Evolutionary conservation across 371 early-diverging fungal species (phyloP), one percentile per base, ranked within the genome.

Genomic region (Mortierella sp.): DNA sequence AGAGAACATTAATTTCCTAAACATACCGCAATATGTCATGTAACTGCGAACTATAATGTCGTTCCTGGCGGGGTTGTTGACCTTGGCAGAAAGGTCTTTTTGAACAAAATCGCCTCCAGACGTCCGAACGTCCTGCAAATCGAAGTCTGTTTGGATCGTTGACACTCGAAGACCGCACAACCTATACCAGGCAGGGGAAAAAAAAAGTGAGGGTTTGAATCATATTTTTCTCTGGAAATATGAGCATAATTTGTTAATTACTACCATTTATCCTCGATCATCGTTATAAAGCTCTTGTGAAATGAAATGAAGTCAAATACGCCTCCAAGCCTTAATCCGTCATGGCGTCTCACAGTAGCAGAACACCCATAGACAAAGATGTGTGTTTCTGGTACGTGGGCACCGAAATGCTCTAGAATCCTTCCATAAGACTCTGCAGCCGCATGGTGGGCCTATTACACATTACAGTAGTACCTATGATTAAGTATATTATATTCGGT

Each of bases 301-400:
- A 89, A 98, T 0, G 91, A 89, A 53, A 98, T 88, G 22, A 93
- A 65, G 36, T 96, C 93, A 79, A 97, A 98, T 3, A 91, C 88
- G 1, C 70, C 77, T 5, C 72, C 71, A 6, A 98, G 85, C 28
- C 85, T 86, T 16, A 94, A 53, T 1, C 96, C 96, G 73, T 98
- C 98, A 76, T 94, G 92, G 16, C 98, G 87, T 32, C 91, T 82
- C 13, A 96, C 88, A 0, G 98, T 97, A 0, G 97, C 98, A 16
- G 97, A 96, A 67, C 97, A 97, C 0, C 98, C 98, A 95, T 97
- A 97, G 9, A 96, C 76, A 47, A 92, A 87, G 0, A 93, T 88
- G 22, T 90, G 87, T 0, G 88, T 86, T 3, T 86, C 77, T 24
- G 68, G 59, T 10, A 84, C 74, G 36, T 72, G 36, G 1, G 85